phyloP scores from a whole-genome alignment of 306 rosid genomes.

The Adenanthera pavonina region DNA sequence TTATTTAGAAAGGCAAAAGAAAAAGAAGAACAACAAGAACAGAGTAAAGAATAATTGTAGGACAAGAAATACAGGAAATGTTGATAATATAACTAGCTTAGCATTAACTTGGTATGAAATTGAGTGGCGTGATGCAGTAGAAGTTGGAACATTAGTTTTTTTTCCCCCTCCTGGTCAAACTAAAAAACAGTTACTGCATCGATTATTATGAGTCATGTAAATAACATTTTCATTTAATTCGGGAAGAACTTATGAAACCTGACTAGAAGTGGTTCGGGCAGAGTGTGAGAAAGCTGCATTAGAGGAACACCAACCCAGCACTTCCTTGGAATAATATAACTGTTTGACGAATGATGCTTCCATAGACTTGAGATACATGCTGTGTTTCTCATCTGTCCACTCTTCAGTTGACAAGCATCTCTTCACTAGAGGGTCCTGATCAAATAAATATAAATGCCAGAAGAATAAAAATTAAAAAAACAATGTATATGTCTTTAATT shows the following conservation, averaged over 20 bases:
- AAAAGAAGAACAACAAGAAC: neutral
- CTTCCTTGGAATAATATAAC: conserved; percentile 57
- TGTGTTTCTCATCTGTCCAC: conserved; percentile 88
- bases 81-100: neutral
- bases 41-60: neutral
- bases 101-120: neutral
- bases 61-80: neutral
- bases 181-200: neutral
- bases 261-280: conserved; percentile 45
- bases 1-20: neutral
- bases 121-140: neutral
- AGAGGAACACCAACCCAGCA: conserved; percentile 23
- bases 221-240: neutral
- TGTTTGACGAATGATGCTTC: conserved; percentile 79
- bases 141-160: neutral
- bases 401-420: conserved; percentile 51
- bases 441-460: neutral
- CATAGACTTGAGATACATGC: conserved; percentile 78
- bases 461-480: neutral
- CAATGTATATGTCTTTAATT: neutral
- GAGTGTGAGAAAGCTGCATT: conserved; percentile 17
- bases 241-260: conserved; percentile 51
- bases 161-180: neutral
- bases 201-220: neutral
- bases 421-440: conserved; percentile 45